These are phyloP conservation scores for Camelina hispida DNA, from an alignment of 345 rosid species.

Conservation along the genomic window DNA sequence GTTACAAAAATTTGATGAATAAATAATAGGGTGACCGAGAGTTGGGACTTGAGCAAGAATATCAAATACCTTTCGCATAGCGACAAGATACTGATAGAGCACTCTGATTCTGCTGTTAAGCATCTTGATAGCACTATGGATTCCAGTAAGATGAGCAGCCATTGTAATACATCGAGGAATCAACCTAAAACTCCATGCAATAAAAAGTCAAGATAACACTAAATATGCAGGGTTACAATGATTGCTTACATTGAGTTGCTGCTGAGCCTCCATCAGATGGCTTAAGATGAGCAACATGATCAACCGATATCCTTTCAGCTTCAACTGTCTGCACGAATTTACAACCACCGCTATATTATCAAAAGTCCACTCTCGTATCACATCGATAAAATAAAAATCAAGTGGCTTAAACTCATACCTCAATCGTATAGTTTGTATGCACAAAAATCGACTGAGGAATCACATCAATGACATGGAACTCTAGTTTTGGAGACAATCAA, in stretches of 20 bases:
- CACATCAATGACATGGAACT: slow-evolving; percentile 93
- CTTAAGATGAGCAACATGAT: slow-evolving; percentile 98
- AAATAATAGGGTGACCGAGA: not conserved
- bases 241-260: slow-evolving; percentile 77
- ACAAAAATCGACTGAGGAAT: slow-evolving; percentile 93
- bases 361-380: not conserved
- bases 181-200: slow-evolving; percentile 1
- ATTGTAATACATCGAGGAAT: slow-evolving; percentile 51
- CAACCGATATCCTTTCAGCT: slow-evolving; percentile 95
- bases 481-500: slow-evolving; percentile 49
- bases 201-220: not conserved
- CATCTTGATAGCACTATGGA: slow-evolving; percentile 99
- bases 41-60: slow-evolving; percentile 5
- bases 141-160: slow-evolving; percentile 97
- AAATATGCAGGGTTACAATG: not conserved
- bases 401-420: slow-evolving; percentile 51
- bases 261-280: slow-evolving; percentile 98
- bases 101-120: slow-evolving; percentile 88
- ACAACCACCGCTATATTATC: not conserved
- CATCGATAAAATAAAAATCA: not conserved
- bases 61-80: slow-evolving; percentile 79
- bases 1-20: not conserved
- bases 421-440: slow-evolving; percentile 85
- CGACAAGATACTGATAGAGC: slow-evolving; percentile 84
- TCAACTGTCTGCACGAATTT: slow-evolving; percentile 69